Evolutionary conservation across 1,284 basidiomycete species (phyloP), one percentile per base, ranked within the genome.

Genomic region (Ganoderma resinaceum): DNA sequence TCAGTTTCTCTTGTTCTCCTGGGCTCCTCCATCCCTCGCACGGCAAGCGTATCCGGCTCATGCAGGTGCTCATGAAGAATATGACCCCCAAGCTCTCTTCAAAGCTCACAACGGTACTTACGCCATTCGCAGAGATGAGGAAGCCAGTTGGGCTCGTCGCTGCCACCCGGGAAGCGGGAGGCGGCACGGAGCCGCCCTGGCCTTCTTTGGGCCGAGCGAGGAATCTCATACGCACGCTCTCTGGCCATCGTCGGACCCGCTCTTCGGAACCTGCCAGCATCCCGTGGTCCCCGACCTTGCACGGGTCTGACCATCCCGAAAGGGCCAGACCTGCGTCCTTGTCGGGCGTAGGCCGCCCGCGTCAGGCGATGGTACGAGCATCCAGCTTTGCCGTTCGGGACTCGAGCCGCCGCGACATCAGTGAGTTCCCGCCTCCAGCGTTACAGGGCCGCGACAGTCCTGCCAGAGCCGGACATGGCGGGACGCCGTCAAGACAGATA

Each of bases 1-100:
- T 94, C 20, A 85, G 86, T 8, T 94, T 94, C 78, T 85, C 87
- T 18, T 94, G 93, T 74, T 89, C 91, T 6, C 92, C 92, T 0
- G 82, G 85, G 61, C 79, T 95, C 16, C 81, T 94, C 37, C 86
- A 89, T 70, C 85, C 86, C 2, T 77, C 82, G 11, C 89, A 91
- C 76, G 91, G 89, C 52, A 91, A 88, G 76, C 72, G 68, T n/a
- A 82, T 90, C 64, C 85, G 83, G 49, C 78, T 94, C 58, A 85
- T 93, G 78, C 88, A 92, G 38, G 82, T 92, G 40, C 81, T 94
- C 76, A 89, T 85, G 79, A 94, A 94, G 81, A 87, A 83, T 66
- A 81, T 93, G 57, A 81, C 82, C 0, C 80, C 85, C 29, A 93
- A 88, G 75, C 76, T 91, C 52, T 79, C 83, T 0, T 87, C 87